Evolutionary conservation across 306 rosid species (phyloP), one percentile per base, ranked within the genome.

Genomic region (Astragalus glycyphyllos): DNA sequence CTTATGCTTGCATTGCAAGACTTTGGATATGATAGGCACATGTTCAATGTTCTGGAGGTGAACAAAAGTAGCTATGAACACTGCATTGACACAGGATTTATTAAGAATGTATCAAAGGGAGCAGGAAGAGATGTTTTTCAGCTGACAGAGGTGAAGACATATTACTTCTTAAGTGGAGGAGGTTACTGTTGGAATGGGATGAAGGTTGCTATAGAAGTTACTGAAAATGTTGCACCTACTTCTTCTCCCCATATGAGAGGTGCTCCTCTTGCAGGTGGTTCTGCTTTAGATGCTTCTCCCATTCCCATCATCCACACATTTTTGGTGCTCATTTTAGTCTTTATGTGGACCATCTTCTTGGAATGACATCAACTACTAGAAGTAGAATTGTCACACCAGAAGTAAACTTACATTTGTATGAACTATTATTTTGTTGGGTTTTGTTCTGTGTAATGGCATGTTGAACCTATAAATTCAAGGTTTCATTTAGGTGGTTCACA

Each of bases 71-170:
- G 84, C 51, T 88, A 76, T 8, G 87, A 83, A 31, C 63, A 49
- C 4, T 91, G 97, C 85, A 66, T 54, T 2, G 89, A 87, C 12
- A 12, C 34, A 40, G 85, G 37, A 7, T 87, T 87, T 72, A 76
- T 86, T 4, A 72, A 42, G 20, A 91, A 91, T 82, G 31, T 88
- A 42, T 74, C 92, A 23, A 61, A 49, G 0, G 97, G 90, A 0
- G 92, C 82, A 4, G 97, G 96, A 7, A 72, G 89, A 35, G 90
- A 88, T 4, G 97, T 91, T 71, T 83, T 70, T 65, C 47, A 85
- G 34, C 49, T 88, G 6, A 67, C 5, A 1, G 82, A 84, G 72
- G 48, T 41, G 0, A 77, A 70, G 44, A 77, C 81, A 4, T 88
- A 86, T 71, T 91, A 83, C 84, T 88, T 88, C 71, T 12, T 87